phyloP scores from a whole-genome alignment of 352 stramenopile genomes.

The Globisporangium iwayamae region DNA sequence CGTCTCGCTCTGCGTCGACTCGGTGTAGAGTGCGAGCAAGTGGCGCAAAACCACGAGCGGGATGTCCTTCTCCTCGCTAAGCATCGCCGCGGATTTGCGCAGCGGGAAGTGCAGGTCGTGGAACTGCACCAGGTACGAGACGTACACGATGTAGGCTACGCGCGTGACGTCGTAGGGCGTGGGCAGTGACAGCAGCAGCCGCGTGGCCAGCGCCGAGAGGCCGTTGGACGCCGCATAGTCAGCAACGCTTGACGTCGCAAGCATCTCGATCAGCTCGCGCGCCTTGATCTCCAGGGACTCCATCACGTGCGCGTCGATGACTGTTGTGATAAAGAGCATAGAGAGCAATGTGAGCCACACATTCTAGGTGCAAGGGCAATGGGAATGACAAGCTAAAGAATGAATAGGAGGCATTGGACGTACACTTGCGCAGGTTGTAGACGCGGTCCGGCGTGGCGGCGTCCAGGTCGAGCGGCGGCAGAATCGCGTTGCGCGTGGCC shows the following conservation, averaged over 20 bases:
- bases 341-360: not conserved
- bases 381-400: not conserved
- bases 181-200: conserved; percentile 62
- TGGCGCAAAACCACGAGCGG: conserved; percentile 68
- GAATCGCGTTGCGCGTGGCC: conserved; percentile 54
- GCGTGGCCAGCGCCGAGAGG: conserved; percentile 48
- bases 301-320: conserved; percentile 66
- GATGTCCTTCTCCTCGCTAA: conserved; percentile 76
- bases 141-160: conserved; percentile 66
- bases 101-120: conserved; percentile 58
- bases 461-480: conserved; percentile 71
- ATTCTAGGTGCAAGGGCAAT: not conserved
- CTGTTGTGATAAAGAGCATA: conserved; percentile 22
- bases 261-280: conserved; percentile 59
- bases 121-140: conserved; percentile 72
- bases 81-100: conserved; percentile 53
- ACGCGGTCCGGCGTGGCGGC: conserved; percentile 70
- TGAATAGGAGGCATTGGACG: conserved; percentile 3
- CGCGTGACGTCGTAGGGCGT: conserved; percentile 71
- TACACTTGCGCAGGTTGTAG: conserved; percentile 83
- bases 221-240: conserved; percentile 51
- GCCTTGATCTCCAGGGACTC: conserved; percentile 76
- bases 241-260: conserved; percentile 48
- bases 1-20: conserved; percentile 46
- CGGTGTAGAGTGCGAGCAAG: conserved; percentile 66